Conservation (phyloP, 345 rosid genomes). For the Angophora floribunda region DNA sequence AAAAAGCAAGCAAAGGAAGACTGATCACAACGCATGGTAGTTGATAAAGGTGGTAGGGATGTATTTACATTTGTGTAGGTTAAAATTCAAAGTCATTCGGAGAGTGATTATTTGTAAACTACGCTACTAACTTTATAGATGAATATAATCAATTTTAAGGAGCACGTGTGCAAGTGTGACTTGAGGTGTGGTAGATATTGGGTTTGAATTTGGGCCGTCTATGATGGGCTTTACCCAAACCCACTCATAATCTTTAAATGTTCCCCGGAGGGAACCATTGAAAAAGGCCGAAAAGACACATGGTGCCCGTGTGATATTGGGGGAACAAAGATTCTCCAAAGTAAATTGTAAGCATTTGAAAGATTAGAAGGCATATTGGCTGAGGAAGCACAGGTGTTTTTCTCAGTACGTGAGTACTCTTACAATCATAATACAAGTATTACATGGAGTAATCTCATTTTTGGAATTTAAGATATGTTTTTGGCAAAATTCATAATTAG, state of each 20-base stretch:
- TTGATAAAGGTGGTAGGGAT: neutral
- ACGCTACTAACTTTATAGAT: neutral
- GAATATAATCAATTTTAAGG: neutral
- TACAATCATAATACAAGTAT: neutral
- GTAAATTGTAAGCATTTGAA: neutral
- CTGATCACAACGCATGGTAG: neutral
- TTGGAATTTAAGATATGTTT: neutral
- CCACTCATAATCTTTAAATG: neutral
- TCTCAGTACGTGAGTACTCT: neutral
- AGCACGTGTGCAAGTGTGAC: neutral
- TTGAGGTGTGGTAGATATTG: neutral
- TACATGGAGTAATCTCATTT: neutral
- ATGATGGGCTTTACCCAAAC: neutral
- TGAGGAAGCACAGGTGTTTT: neutral
- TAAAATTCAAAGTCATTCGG: neutral
- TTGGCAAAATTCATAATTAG: neutral
- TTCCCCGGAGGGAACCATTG: neutral
- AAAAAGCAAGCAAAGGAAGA: neutral
- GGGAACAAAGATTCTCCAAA: neutral
- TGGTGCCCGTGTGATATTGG: neutral
- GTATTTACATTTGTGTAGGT: neutral
- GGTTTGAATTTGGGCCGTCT: neutral
- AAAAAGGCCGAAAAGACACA: neutral
- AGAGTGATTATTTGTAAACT: neutral
- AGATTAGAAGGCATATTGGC: neutral